Percentiles rank a stretch among this genome's conserved stretches.
Evolutionary conservation across 164 flowering plant species (phyloP).

Genomic region (Aristolochia fimbriata): DNA sequence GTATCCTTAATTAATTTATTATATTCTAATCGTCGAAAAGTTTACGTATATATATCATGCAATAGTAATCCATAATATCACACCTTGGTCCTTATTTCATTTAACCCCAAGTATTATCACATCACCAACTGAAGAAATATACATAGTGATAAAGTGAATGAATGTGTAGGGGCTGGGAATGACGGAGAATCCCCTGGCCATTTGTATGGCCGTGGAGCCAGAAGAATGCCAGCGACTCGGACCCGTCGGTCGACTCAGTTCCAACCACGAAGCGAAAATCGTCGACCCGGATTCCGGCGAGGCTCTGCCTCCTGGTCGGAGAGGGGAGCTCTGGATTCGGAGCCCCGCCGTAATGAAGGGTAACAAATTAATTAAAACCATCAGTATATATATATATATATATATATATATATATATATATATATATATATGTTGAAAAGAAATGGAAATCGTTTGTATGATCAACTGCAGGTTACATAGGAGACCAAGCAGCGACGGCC

Average conservation of each 20-base stretch:
- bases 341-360: constrained; percentile 95
- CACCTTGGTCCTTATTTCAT: no score
- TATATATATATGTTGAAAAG: no score
- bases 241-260: constrained; percentile 76
- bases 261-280: constrained; percentile 85
- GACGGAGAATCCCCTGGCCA: constrained; percentile 92
- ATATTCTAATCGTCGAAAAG: neutral
- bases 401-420: no score
- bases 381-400: no score
- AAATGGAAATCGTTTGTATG: no score
- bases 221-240: constrained; percentile 64
- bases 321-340: constrained; percentile 91
- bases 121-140: no score
- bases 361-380: constrained; percentile 10
- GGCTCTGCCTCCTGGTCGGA: constrained; percentile 56
- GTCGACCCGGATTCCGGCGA: constrained; percentile 57
- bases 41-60: neutral
- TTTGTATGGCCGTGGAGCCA: constrained; percentile 86
- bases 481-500: constrained; percentile 61
- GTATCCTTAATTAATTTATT: no score
- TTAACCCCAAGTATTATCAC: no score
- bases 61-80: no score
- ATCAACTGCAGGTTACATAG: constrained; percentile 51
- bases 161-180: constrained; percentile 77
- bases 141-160: no score